Evolutionary conservation across 1,139 yeast genomes (phyloP).

Genomic region (Saccharomycopsis hybrid): DNA sequence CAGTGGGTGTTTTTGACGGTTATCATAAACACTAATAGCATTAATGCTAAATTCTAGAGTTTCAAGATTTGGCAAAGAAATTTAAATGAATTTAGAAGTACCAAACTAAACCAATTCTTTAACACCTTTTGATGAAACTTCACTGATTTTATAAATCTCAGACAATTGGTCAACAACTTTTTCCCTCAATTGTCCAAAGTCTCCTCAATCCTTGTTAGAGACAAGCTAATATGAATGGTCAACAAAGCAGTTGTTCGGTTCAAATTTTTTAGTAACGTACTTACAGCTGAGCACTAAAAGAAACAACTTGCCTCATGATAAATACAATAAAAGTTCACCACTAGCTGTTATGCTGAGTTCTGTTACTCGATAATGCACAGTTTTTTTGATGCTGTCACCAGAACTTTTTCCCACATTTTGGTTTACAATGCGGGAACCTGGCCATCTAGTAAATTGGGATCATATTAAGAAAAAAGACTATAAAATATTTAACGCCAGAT

Average conservation of each 20-base stretch:
- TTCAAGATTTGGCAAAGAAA: slow-evolving; percentile 33
- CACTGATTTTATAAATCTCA: slow-evolving; percentile 38
- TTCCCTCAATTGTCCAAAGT: slow-evolving; percentile 37
- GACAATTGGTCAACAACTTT: slow-evolving; percentile 40
- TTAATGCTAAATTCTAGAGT: slow-evolving; percentile 31
- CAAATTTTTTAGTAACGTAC: slow-evolving; percentile 38
- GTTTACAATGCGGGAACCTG: too few species aligned
- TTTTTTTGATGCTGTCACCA: too few species aligned
- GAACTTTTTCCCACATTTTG: too few species aligned
- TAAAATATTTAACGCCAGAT: slow-evolving; percentile 40
- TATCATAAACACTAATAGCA: slow-evolving; percentile 38
- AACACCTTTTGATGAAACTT: slow-evolving; percentile 34
- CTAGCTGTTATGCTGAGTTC: too few species aligned
- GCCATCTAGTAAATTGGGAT: too few species aligned
- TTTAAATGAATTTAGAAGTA: slow-evolving; percentile 42
- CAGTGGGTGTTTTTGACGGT: slow-evolving; percentile 34
- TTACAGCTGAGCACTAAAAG: too few species aligned
- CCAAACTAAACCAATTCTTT: slow-evolving; percentile 41
- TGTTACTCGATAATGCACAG: too few species aligned
- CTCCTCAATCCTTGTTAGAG: slow-evolving; percentile 42
- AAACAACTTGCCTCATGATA: too few species aligned
- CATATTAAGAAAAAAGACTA: slow-evolving; percentile 34
- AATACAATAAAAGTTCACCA: too few species aligned
- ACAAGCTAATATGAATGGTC: slow-evolving; percentile 39
- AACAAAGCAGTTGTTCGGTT: slow-evolving; percentile 44